Base-by-base conservation (phyloP, 495 filamentous ascomycete species). In the Amniculicola lignicola region DNA sequence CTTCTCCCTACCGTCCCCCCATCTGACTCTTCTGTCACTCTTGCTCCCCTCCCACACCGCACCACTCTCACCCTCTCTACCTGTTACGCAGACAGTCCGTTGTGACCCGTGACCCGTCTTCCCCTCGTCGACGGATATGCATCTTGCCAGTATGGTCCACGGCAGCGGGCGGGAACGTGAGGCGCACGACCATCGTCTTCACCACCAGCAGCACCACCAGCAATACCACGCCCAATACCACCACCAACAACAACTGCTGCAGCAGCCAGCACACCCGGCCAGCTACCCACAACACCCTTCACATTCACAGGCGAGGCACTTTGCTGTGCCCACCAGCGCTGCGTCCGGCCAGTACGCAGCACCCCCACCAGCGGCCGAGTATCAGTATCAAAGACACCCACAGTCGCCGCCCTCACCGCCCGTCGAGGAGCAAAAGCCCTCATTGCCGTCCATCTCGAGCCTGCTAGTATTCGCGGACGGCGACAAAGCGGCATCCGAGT, bases 391-490 rank as follows among this genome's bases (percentile, higher is more conserved):
- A 24, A 53, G 51, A 2, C 49, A 53, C 19, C 64, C 64, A 3
- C 64, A 67, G 51, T 64, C 61, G 0, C 61, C 67, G 7, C 61
- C 59, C 2, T 70, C 69, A 23, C 66, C 66, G 19, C 61, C 66
- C 0, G 61, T 59, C 3, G 69, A 72, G 36, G 68, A 70, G 22
- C 47, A 59, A 39, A 67, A 67, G 47, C 68, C 67, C 0, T 70
- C 67, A 10, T 50, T 72, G 36, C 69, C 68, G 1, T 72, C 69
- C 18, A 72, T 72, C 22, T 72, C 68, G 19, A 72, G 69, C 55
- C 65, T 72, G 12, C 60, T 72, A 10, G 51, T 41, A 35, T 60
- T 69, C 21, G 66, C 64, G 1, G 68, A 69, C 52, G 62, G 56
- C 29, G 68, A 70, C 6, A 47, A 62, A 22, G 38, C 58, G 10